Evolutionary conservation across 1,284 basidiomycete species (phyloP), one percentile per base, ranked within the genome.

Genomic region (Entoloma clypeatum): DNA sequence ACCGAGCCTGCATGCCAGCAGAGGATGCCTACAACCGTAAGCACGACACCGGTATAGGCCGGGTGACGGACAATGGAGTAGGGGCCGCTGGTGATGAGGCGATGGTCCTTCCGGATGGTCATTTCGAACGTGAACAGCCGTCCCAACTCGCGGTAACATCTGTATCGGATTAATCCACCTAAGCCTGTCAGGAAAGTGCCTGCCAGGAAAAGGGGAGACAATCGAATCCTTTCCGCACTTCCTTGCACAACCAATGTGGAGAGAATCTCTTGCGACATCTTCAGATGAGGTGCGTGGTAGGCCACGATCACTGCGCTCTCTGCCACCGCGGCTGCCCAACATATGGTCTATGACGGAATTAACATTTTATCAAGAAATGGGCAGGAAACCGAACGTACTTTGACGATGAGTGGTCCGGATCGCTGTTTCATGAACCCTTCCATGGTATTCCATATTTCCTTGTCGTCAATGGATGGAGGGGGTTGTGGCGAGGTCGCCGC

Each of bases 61-160:
- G 69, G 69, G 44, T 72, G 69, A 41, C 69, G 55, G 18, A 66
- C 65, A 9, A 57, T 36, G 2, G 54, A 45, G 44, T 72, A 72
- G 1, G 68, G 68, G 2, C 70, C 70, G 21, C 53, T 53, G 2
- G 60, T 67, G 5, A 71, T 54, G 14, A 72, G 55, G 38, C 45
- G 56, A 39, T 72, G 70, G 38, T 66, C 58, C n/a, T 55, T 51
- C 26, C 61, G 61, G 19, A 72, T 66, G 49, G 57, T 60, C 58
- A 71, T 56, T 48, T 68, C 66, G 36, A 69, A 71, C 0, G 69
- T 72, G 48, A 71, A 72, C 19, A 68, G 43, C 2, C 39, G 50
- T 2, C 68, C 68, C 3, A 72, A 59, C 36, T 60, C 64, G 24
- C 57, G 54, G 49, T 68, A 72, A 45, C 68, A 71, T n/a, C 39